Percentiles rank a stretch among this genome's conserved stretches.
Evolutionary conservation across 805 yeast species (phyloP).

Genomic region (Candida michaelii): DNA sequence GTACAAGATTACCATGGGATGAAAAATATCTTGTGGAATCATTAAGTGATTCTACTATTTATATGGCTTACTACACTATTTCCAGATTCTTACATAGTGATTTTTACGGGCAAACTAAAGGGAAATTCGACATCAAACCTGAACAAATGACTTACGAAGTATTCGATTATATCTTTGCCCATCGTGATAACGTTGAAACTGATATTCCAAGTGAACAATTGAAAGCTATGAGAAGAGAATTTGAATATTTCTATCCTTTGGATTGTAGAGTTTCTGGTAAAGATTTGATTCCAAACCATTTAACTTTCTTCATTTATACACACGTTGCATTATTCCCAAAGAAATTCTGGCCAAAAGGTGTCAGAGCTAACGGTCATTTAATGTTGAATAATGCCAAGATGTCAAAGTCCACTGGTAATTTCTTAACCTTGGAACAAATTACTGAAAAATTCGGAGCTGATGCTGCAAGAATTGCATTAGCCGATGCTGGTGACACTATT

Average conservation of each 20-base stretch:
- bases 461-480: constrained; percentile 94
- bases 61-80: constrained; percentile 93
- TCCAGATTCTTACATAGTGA: constrained; percentile 84
- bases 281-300: constrained; percentile 95
- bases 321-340: constrained; percentile 93
- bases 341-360: constrained; percentile 89
- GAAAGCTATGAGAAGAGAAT: constrained; percentile 81
- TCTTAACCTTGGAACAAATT: constrained; percentile 83
- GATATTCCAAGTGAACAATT: constrained; percentile 68
- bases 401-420: constrained; percentile 98
- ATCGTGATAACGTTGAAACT: constrained; percentile 56
- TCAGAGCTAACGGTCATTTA: constrained; percentile 94
- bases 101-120: constrained; percentile 73
- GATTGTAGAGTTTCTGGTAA: constrained; percentile 93
- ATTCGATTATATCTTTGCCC: constrained; percentile 84
- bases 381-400: constrained; percentile 94
- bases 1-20: constrained; percentile 97
- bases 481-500: constrained; percentile 96
- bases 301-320: constrained; percentile 91
- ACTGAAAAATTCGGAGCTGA: constrained; percentile 94
- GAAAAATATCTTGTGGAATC: constrained; percentile 90
- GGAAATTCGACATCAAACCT: constrained; percentile 71
- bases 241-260: constrained; percentile 94
- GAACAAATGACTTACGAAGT: constrained; percentile 91
- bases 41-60: constrained; percentile 91